Evolutionary conservation across 129 eudicot species (phyloP).

Genomic region (Saussurea involucrata): DNA sequence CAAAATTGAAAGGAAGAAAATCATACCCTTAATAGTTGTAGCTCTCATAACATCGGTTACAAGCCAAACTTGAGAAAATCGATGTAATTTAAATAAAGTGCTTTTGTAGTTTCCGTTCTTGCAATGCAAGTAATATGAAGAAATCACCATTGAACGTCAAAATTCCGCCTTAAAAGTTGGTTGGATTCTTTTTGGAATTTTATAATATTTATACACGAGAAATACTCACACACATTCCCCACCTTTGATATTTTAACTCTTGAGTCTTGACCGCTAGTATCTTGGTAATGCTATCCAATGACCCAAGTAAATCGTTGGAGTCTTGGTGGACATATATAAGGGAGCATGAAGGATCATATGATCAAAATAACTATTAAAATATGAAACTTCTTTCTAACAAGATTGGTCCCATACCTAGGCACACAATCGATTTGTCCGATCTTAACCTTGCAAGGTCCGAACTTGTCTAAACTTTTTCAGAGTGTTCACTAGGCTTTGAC

Average conservation of each 20-base stretch:
- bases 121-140: background rate
- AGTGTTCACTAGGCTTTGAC: too few relatives aligned
- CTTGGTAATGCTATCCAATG: too few relatives aligned
- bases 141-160: background rate
- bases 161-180: conserved; percentile 35
- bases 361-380: too few relatives aligned
- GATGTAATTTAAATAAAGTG: too few relatives aligned
- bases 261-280: background rate
- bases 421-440: too few relatives aligned
- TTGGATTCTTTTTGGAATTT: conserved; percentile 23
- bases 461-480: too few relatives aligned
- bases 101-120: background rate
- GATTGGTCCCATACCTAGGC: too few relatives aligned
- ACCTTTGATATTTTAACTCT: too few relatives aligned
- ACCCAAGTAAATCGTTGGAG: conserved; percentile 55
- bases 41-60: background rate
- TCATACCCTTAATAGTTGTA: background rate
- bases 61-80: background rate
- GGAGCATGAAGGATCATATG: too few relatives aligned
- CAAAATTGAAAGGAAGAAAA: background rate
- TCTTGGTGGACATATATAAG: conserved; percentile 62
- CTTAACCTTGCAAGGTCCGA: too few relatives aligned
- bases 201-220: background rate
- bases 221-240: too few relatives aligned
- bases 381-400: too few relatives aligned